Conservation (phyloP, 2,329 filamentous ascomycete species). For the Aspergillus sp. region DNA sequence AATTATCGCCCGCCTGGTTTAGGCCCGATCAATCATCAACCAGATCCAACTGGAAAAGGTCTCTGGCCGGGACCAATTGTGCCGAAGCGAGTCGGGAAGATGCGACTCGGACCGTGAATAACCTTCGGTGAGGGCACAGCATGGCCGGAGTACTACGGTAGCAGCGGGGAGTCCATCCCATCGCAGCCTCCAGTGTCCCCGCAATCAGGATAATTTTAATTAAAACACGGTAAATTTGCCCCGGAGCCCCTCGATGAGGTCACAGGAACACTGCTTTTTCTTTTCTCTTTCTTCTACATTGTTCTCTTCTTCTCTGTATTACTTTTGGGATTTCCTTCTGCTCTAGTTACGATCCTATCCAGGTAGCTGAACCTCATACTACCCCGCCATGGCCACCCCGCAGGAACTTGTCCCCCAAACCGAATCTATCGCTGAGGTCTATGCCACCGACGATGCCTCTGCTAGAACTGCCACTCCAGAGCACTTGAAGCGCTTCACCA, state of each 20-base stretch:
- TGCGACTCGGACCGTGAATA: conserved; percentile 1
- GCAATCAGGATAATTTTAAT: conserved; percentile 5
- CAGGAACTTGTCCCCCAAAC: conserved; percentile 68
- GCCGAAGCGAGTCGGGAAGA: background rate
- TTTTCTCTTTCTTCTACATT: background rate
- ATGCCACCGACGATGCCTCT: conserved; percentile 76
- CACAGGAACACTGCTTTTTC: background rate
- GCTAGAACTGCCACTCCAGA: conserved; percentile 64
- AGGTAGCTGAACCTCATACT: conserved; percentile 3
- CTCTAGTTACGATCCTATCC: background rate
- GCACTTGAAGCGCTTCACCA: conserved; percentile 74
- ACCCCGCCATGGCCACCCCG: conserved; percentile 39
- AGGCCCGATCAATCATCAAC: background rate
- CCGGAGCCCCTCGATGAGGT: background rate
- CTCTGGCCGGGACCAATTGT: background rate
- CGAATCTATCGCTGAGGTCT: conserved; percentile 75
- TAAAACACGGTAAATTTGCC: background rate
- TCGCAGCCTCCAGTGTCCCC: background rate
- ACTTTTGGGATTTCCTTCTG: conserved; percentile 4
- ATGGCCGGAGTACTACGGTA: background rate
- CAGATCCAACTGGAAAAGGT: background rate
- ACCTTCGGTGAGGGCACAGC: background rate
- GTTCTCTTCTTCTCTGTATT: background rate
- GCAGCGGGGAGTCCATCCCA: background rate
- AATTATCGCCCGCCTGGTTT: background rate